Evolutionary conservation across 2,329 filamentous ascomycete genomes (phyloP), one percentile per base, ranked within the genome.

Genomic region (Fulvia fulva): DNA sequence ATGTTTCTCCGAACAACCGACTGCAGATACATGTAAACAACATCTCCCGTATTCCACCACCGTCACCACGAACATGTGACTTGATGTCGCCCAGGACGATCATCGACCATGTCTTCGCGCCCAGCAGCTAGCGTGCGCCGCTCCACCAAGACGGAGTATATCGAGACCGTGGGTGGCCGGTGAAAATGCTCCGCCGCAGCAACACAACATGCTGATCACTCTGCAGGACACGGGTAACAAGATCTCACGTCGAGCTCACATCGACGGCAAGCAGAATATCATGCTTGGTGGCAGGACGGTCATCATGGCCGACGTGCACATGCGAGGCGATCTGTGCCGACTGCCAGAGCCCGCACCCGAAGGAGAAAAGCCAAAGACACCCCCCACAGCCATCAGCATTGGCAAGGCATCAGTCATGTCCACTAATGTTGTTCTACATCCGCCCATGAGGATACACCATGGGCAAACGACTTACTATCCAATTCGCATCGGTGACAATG

Each of bases 251-350:
- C 91, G 91, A 67, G 90, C 91, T 62, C 87, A 88, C 72, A 90
- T 99, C 67, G 89, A 96, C 70, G 94, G 94, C 69, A 97, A 93
- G 22, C 91, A 96, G 68, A 96, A 97, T 77, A 97, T 99, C 76
- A 96, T 96, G 76, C 88, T 99, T 1, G 94, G 91, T 67, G 94
- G 94, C 63, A 96, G 75, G 76, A 96, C 92, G 0, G 91, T 97
- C 62, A 96, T 99, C 71, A 91, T 96, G 81, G 88, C 91, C 62
- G 92, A 96, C 71, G 93, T 91, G 68, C 91, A 94, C 75, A 91
- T 99, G 71, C 88, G 94, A 50, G 94, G 93, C 46, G 94, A 99
- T 71, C 84, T 99, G 80, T 54, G 85, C 81, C 7, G 79, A 76
- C 62, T 67, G 22, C 57, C 60, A 16, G 65, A 70, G 25, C 59